Evolutionary conservation across 2,329 filamentous ascomycete species (phyloP), one percentile per base, ranked within the genome.

Genomic region (Orbilia ellipsospora): DNA sequence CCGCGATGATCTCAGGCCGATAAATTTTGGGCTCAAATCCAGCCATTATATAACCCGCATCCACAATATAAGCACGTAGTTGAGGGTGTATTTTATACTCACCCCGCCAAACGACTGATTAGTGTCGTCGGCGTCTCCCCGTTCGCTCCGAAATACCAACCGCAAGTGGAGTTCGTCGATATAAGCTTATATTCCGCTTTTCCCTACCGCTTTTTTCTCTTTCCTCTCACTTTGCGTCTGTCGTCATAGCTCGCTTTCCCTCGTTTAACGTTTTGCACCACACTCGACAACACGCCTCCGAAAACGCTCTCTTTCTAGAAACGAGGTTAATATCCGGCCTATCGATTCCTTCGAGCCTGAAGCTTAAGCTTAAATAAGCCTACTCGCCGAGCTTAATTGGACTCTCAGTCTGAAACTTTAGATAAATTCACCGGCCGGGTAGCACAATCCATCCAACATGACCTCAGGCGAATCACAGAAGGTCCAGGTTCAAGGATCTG

Each of bases 151-250:
- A 36, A 36, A 36, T 36, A 36, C 31, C 31, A 31, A 7, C 28
- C 57, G 44, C n/a, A 16, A 64, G 42, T 63, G 60, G 67, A 48
- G 67, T 12, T 18, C 52, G 45, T 64, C 31, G 67, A 72, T 64
- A 72, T 64, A 72, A 70, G 66, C 66, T 70, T 70, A 70, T 52
- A 72, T 42, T 63, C 57, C 26, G 51, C 56, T 23, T 63, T 55
- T 36, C 59, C 50, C 28, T 64, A 64, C 23, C 59, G 54, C 44
- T 52, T 52, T 45, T 68, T 28, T 15, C 45, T 56, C 23, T 36
- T 36, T 7, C 31, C 31, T 36, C 31, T 6, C 31, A 36, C 31
- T 36, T 7, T 10, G 16, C 20, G 42, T 26, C 40, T 72, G 62
- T 72, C 67, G 67, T 72, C 67, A 72, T 72, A 72, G 67, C 57